Conservation (phyloP, 1,284 basidiomycete species). For the Puccinia triticina region DNA sequence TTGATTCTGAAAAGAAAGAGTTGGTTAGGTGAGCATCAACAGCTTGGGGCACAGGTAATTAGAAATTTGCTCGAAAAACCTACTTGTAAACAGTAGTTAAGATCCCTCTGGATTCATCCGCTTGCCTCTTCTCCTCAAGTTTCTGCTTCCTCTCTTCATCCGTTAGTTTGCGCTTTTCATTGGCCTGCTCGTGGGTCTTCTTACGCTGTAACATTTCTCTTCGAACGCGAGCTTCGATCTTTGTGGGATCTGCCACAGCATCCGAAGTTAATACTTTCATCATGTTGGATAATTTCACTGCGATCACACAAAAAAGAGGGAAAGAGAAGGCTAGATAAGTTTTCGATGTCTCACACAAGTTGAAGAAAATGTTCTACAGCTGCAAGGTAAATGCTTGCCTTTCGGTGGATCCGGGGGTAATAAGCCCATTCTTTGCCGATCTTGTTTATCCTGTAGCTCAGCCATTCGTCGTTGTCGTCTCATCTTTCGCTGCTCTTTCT, state of each 20-base stretch:
- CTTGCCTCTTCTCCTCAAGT: slow-evolving; percentile 76
- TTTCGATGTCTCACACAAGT: background rate
- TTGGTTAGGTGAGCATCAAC: slow-evolving; percentile 33
- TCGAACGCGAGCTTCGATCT: slow-evolving; percentile 91
- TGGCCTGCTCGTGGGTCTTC: slow-evolving; percentile 86
- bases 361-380: background rate
- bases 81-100: slow-evolving; percentile 86
- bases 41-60: background rate
- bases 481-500: slow-evolving; percentile 97
- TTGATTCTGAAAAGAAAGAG: slow-evolving; percentile 68
- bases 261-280: slow-evolving; percentile 98
- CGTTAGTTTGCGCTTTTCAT: slow-evolving; percentile 84
- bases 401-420: slow-evolving; percentile 93
- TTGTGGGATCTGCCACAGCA: slow-evolving; percentile 90
- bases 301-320: slow-evolving; percentile 27
- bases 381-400: slow-evolving; percentile 64
- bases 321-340: background rate
- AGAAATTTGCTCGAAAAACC: slow-evolving; percentile 58
- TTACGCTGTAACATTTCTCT: slow-evolving; percentile 88
- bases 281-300: slow-evolving; percentile 90
- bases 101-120: slow-evolving; percentile 85
- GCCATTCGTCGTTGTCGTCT: slow-evolving; percentile 82
- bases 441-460: slow-evolving; percentile 90
- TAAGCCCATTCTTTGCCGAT: slow-evolving; percentile 92
- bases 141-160: slow-evolving; percentile 86